Percentiles rank a stretch among this genome's conserved stretches.
Conservation (phyloP, 2,329 filamentous ascomycete genomes). For the Tolypocladium tundrense region DNA sequence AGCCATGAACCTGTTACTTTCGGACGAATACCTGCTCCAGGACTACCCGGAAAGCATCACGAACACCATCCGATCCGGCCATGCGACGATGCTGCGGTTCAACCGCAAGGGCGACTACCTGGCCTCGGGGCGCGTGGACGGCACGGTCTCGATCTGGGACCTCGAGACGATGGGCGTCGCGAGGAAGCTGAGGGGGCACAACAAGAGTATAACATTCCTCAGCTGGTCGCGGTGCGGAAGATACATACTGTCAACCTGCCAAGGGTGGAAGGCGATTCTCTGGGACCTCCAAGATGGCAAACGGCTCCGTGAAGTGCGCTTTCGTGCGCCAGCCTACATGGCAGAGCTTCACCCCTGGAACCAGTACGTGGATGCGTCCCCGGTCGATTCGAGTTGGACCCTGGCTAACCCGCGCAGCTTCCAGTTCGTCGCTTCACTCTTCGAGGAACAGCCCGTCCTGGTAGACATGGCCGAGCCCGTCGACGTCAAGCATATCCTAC, state of each 20-base stretch:
- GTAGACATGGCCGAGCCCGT: constrained; percentile 66
- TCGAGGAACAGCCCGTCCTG: constrained; percentile 83
- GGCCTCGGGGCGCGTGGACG: constrained; percentile 87
- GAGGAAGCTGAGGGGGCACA: constrained; percentile 87
- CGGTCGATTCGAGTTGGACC: not conserved
- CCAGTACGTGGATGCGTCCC: constrained; percentile 42
- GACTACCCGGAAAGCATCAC: constrained; percentile 89
- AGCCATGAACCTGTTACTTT: constrained; percentile 48
- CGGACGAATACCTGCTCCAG: constrained; percentile 54
- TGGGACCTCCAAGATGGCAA: constrained; percentile 74
- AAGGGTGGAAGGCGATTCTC: constrained; percentile 92
- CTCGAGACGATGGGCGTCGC: constrained; percentile 96
- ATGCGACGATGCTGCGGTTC: constrained; percentile 67
- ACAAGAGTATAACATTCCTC: constrained; percentile 83
- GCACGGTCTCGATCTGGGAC: constrained; percentile 92
- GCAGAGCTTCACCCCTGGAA: constrained; percentile 90
- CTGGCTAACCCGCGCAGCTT: constrained; percentile 42
- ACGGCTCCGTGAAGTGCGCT: constrained; percentile 73
- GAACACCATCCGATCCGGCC: constrained; percentile 67
- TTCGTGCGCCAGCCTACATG: constrained; percentile 89
- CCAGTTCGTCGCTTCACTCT: constrained; percentile 82
- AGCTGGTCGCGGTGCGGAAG: constrained; percentile 91
- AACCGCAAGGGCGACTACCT: constrained; percentile 91
- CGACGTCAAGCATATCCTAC: constrained; percentile 65
- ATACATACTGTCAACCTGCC: constrained; percentile 84